phyloP scores from a whole-genome alignment of 2,329 filamentous ascomycete species.

The Aschersonia sp. region DNA sequence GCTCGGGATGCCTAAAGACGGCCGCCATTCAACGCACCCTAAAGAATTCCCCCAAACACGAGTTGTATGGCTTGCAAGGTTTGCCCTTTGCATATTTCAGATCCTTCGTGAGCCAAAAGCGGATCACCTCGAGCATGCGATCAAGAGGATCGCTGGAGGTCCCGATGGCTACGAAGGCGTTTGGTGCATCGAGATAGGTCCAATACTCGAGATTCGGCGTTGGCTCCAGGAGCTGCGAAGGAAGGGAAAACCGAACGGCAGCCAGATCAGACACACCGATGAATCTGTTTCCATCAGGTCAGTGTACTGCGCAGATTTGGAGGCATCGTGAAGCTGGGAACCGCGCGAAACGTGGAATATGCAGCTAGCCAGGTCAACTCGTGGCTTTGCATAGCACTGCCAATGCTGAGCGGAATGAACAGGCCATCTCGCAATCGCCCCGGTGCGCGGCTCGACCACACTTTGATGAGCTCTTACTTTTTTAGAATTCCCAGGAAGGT shows the following conservation, averaged over 20 bases:
- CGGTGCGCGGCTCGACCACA: no score
- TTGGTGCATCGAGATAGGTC: conserved; percentile 93
- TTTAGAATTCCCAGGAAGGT: conserved; percentile 78
- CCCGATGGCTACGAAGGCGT: conserved; percentile 71
- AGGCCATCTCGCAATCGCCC: no score
- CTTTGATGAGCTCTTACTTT: conserved; percentile 46
- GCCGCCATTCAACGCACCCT: conserved; percentile 39
- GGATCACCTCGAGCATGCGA: conserved; percentile 84
- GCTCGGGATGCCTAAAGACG: no score
- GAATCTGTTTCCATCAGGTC: conserved; percentile 43
- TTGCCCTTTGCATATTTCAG: conserved; percentile 97
- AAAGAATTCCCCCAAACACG: conserved; percentile 93
- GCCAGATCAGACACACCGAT: conserved; percentile 94
- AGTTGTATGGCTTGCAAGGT: conserved; percentile 98
- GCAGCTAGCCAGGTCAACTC: no score
- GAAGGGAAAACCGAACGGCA: conserved; percentile 86
- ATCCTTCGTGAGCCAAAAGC: conserved; percentile 99
- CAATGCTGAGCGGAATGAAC: no score
- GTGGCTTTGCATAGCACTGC: no score
- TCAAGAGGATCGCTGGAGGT: conserved; percentile 84
- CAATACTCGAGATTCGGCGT: conserved; percentile 97
- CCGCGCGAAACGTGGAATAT: no score
- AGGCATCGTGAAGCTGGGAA: no score
- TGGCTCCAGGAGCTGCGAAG: conserved; percentile 87
- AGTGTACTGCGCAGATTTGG: not conserved